These are phyloP conservation scores for Chlorokybus atmophyticus DNA, from an alignment of 139 green algal genomes.

Conservation along the genomic window DNA sequence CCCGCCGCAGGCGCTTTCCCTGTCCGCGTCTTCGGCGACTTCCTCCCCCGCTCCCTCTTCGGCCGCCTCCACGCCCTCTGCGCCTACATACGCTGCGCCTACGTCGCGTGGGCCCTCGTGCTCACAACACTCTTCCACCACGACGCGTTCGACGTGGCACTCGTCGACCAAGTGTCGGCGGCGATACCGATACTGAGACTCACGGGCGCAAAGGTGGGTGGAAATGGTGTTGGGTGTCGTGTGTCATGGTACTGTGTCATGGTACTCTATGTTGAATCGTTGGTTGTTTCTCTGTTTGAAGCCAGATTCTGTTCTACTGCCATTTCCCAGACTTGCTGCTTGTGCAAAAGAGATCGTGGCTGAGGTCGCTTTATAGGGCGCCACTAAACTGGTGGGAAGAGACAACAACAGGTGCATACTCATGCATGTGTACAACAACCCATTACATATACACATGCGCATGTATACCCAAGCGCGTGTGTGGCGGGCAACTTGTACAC, in stretches of 20 bases:
- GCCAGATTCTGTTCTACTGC: conserved; percentile 89
- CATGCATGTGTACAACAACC: no score
- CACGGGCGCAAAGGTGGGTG: not conserved
- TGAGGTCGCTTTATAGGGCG: conserved; percentile 39
- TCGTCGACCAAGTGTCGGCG: conserved; percentile 62
- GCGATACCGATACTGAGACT: conserved; percentile 17
- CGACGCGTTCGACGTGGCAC: conserved; percentile 53
- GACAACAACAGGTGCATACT: conserved; percentile 49
- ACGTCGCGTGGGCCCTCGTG: conserved; percentile 49
- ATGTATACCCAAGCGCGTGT: no score
- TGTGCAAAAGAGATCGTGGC: conserved; percentile 25
- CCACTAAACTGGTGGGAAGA: conserved; percentile 78
- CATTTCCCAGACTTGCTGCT: conserved; percentile 95
- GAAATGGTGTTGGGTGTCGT: no score
- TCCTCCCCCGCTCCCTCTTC: conserved; percentile 66
- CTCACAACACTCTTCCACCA: no score
- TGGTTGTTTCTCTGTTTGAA: no score
- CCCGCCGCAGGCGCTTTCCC: conserved; percentile 44
- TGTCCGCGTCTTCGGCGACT: conserved; percentile 58
- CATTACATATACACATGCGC: no score
- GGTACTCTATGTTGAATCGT: no score
- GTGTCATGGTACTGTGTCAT: no score
- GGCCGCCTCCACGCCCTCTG: conserved; percentile 60
- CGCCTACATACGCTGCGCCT: conserved; percentile 66
- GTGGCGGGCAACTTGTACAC: no score